Evolutionary conservation across 2,329 filamentous ascomycete species (phyloP), one percentile per base, ranked within the genome.

Genomic region (Spiromastix sp.): DNA sequence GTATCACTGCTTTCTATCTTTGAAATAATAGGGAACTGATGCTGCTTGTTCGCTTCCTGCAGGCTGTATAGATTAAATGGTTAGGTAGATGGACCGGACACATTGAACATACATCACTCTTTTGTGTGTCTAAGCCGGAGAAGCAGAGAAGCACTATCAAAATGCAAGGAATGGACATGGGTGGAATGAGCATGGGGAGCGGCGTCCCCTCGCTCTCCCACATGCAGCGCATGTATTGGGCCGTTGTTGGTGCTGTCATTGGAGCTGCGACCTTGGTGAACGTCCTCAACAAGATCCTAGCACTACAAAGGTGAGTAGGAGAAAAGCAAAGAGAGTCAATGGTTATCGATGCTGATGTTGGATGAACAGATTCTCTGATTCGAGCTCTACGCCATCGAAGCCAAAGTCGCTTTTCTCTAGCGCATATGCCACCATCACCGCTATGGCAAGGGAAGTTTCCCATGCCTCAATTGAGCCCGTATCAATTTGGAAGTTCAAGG

Each of bases 191-290:
- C 46, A 61, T 60, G 48, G 60, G 57, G 9, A 43, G 48, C 36
- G 63, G 61, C 30, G 50, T 67, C 19, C 67, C 68, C 5, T 54
- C 54, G 22, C 59, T 67, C 22, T 60, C 61, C 37, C 55, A 63
- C 18, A 56, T 72, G 35, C 70, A 71, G 43, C 59, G 64, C 32
- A 66, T 67, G 46, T 74, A 73, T 50, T 73, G 70, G 63, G 63
- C 61, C 1, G 61, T 70, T 2, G 60, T 73, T 10, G 59, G 57
- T 4, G 51, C 56, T 32, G 50, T 52, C 27, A 54, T 61, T 37
- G 59, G 43, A 7, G 48, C 51, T 29, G 57, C 54, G 11, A 50
- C 54, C 2, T 36, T 56, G 1, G 48, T 58, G 22, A 66, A 68
- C 39, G 42, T 53, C 1, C 58, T 67, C 43, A 71, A 72, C 45